Evolutionary conservation across 768 basidiomycete genomes (phyloP).

Genomic region (Leccinum pellstonianum): DNA sequence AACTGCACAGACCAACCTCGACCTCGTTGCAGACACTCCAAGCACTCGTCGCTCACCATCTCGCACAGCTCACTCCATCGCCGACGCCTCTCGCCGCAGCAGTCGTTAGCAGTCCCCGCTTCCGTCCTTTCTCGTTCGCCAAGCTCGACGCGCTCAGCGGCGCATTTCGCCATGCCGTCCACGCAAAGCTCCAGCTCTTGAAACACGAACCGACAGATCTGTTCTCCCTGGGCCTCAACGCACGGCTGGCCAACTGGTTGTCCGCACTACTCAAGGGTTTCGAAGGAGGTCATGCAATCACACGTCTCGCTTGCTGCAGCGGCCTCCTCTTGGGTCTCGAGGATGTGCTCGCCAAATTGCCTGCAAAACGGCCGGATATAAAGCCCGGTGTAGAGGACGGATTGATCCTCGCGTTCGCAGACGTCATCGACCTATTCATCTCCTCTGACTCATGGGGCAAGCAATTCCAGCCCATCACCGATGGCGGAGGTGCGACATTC

Average conservation of each 20-base stretch:
- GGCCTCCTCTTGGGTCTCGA: conserved; percentile 66
- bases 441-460: conserved; percentile 55
- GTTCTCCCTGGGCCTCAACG: conserved; percentile 36
- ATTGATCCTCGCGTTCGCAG: conserved; percentile 66
- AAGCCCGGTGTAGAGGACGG: conserved; percentile 59
- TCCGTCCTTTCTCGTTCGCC: conserved; percentile 30
- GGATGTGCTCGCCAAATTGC: conserved; percentile 42
- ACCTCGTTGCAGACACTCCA: conserved; percentile 24
- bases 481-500: conserved; percentile 38
- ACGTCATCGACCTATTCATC: conserved; percentile 63
- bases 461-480: conserved; percentile 59
- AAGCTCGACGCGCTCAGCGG: conserved; percentile 29
- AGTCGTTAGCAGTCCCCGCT: conserved; percentile 31
- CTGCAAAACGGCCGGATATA: conserved; percentile 30
- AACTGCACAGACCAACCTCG: conserved; percentile 27
- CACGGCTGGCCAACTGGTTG: conserved; percentile 51
- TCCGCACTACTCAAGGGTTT: conserved; percentile 52
- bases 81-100: conserved; percentile 36
- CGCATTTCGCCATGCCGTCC: conserved; percentile 34
- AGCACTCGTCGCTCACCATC: conserved; percentile 29
- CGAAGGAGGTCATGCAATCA: conserved; percentile 62
- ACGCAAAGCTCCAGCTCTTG: conserved; percentile 26
- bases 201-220: conserved; percentile 30
- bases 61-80: conserved; percentile 25
- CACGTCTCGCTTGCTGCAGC: conserved; percentile 59